phyloP scores from a whole-genome alignment of 768 basidiomycete species.

The Mycena crocata region DNA sequence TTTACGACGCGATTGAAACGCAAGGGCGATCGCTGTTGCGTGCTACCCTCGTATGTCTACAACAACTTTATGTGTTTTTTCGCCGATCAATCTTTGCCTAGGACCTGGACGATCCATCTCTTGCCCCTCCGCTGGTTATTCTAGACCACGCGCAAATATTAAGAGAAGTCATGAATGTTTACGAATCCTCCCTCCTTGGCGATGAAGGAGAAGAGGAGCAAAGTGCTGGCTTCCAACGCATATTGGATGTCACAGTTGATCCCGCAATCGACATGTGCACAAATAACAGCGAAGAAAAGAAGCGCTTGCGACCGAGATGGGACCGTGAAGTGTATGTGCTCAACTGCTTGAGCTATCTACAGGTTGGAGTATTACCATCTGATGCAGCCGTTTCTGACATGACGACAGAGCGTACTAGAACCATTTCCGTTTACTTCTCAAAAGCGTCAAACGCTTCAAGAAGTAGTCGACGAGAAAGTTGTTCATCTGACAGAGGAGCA shows the following conservation, averaged over 20 bases:
- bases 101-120: slow-evolving; percentile 77
- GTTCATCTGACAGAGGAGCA: slow-evolving; percentile 82
- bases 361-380: slow-evolving; percentile 58
- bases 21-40: slow-evolving; percentile 78
- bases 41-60: slow-evolving; percentile 65
- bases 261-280: slow-evolving; percentile 85
- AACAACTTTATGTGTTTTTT: background rate
- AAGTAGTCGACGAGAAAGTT: slow-evolving; percentile 71
- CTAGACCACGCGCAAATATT: slow-evolving; percentile 87
- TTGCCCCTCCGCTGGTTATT: slow-evolving; percentile 80
- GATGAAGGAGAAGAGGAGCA: slow-evolving; percentile 61
- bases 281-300: slow-evolving; percentile 74
- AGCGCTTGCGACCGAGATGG: slow-evolving; percentile 69
- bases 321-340: slow-evolving; percentile 86
- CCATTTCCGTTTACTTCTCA: slow-evolving; percentile 74
- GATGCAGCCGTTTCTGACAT: background rate
- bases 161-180: slow-evolving; percentile 90
- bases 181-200: slow-evolving; percentile 86
- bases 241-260: slow-evolving; percentile 87
- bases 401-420: slow-evolving; percentile 70
- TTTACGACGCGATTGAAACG: slow-evolving; percentile 88
- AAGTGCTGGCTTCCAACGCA: slow-evolving; percentile 67
- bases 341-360: slow-evolving; percentile 87
- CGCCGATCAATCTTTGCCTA: slow-evolving; percentile 49
- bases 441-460: slow-evolving; percentile 69